Evolutionary conservation across 352 stramenopile species (phyloP).

Genomic region (Phytophthora colocasiae): DNA sequence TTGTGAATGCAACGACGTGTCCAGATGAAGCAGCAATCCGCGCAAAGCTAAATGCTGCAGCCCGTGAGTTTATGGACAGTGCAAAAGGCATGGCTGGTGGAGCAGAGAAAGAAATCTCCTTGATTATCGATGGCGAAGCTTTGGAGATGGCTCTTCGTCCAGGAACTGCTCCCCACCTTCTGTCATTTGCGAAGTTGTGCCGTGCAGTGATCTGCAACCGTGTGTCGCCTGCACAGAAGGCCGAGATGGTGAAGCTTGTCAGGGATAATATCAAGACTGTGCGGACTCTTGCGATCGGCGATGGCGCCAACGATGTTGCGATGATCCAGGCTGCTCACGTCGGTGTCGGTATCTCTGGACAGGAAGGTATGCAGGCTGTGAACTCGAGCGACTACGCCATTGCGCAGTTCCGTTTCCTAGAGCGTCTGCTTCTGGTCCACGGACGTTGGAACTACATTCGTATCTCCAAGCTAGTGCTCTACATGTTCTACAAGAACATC

Average conservation of each 20-base stretch:
- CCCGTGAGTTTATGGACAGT: constrained; percentile 58
- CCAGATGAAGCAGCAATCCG: constrained; percentile 76
- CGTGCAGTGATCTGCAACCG: constrained; percentile 87
- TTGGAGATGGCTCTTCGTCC: constrained; percentile 63
- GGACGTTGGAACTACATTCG: constrained; percentile 93
- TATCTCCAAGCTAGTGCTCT: constrained; percentile 91
- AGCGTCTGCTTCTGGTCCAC: constrained; percentile 92
- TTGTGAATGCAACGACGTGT: constrained; percentile 77
- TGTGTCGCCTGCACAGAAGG: constrained; percentile 88
- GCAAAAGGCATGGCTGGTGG: constrained; percentile 45
- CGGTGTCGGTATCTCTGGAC: constrained; percentile 93
- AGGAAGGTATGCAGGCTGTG: constrained; percentile 95
- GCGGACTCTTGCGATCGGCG: constrained; percentile 90
- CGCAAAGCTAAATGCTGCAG: constrained; percentile 48
- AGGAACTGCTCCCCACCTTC: constrained; percentile 57
- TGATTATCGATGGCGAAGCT: constrained; percentile 83
- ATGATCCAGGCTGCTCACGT: constrained; percentile 96
- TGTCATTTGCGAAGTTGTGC: constrained; percentile 73
- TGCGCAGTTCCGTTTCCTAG: constrained; percentile 93
- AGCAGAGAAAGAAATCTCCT: constrained; percentile 55
- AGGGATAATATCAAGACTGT: constrained; percentile 61
- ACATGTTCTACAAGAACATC: constrained; percentile 97
- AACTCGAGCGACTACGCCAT: constrained; percentile 96
- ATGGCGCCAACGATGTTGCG: constrained; percentile 94
- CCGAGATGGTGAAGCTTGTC: constrained; percentile 81